These are phyloP conservation scores for Fusarium metavorans DNA, from an alignment of 2,329 filamentous ascomycete genomes.

Conservation along the genomic window DNA sequence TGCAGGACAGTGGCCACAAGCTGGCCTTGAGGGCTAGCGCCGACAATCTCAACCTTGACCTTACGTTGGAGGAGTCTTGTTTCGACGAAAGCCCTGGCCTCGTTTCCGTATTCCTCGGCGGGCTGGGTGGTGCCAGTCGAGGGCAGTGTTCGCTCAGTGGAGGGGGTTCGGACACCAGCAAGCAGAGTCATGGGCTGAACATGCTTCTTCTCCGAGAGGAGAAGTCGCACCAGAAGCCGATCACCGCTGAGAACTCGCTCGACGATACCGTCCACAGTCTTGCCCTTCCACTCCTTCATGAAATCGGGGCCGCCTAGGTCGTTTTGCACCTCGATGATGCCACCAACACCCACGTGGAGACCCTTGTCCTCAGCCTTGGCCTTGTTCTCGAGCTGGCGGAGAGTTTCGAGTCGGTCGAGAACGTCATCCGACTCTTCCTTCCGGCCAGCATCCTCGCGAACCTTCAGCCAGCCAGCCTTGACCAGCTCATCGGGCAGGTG, in stretches of 20 bases:
- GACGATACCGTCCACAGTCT: slow-evolving; percentile 85
- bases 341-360: slow-evolving; percentile 77
- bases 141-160: slow-evolving; percentile 86
- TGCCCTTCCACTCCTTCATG: slow-evolving; percentile 85
- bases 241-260: slow-evolving; percentile 94
- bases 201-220: slow-evolving; percentile 86
- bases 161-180: slow-evolving; percentile 88
- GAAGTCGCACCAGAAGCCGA: slow-evolving; percentile 84
- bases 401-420: slow-evolving; percentile 77
- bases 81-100: slow-evolving; percentile 90
- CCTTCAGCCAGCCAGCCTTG: slow-evolving; percentile 90
- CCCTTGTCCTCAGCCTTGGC: slow-evolving; percentile 85
- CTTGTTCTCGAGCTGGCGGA: slow-evolving; percentile 80
- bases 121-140: slow-evolving; percentile 84
- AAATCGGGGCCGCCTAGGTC: slow-evolving; percentile 85
- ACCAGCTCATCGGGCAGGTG: slow-evolving; percentile 85
- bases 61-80: slow-evolving; percentile 85
- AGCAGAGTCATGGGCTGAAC: slow-evolving; percentile 89
- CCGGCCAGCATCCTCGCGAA: slow-evolving; percentile 92
- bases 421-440: slow-evolving; percentile 89
- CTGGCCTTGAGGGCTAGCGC: slow-evolving; percentile 89
- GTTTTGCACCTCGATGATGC: slow-evolving; percentile 81
- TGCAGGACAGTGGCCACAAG: slow-evolving; percentile 90
- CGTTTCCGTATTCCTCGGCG: slow-evolving; percentile 90
- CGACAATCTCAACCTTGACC: slow-evolving; percentile 85